A percentile compares a stretch with the other conserved stretches of the same genome.
Conservation (phyloP, 2,329 filamentous ascomycete genomes). For the Clarireedia monteithiana region DNA sequence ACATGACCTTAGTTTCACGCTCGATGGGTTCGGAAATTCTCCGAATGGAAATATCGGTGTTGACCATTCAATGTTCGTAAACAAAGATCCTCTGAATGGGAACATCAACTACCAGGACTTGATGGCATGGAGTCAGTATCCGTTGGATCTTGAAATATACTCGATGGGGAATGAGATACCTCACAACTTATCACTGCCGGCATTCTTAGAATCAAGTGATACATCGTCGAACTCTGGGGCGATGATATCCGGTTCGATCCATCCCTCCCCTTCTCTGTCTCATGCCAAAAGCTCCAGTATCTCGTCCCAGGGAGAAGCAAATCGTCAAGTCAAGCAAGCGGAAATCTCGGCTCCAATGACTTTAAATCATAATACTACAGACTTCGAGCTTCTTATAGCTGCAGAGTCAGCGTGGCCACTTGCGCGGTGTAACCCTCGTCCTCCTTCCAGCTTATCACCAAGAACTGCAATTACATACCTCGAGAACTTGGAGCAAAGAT, state of each 20-base stretch:
- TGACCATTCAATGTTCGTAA: constrained; percentile 5
- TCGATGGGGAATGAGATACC: constrained; percentile 2
- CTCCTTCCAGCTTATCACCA: constrained; percentile 38
- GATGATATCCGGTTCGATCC: constrained; percentile 2
- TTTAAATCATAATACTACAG: constrained; percentile 31
- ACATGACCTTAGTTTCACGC: constrained; percentile 1
- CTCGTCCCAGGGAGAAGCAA: constrained; percentile 2
- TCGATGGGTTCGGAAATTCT: constrained; percentile 4
- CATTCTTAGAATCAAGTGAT: constrained; percentile 1
- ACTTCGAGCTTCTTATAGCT: constrained; percentile 40
- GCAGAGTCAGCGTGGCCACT: constrained; percentile 45
- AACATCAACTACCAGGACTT: constrained; percentile 38
- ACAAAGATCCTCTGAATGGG: constrained; percentile 10
- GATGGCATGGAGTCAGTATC: constrained; percentile 37
- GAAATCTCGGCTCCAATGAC: neutral
- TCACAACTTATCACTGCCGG: neutral
- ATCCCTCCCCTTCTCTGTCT: constrained; percentile 9
- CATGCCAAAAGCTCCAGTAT: constrained; percentile 10
- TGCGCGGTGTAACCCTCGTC: constrained; percentile 41
- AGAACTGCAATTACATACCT: constrained; percentile 44
- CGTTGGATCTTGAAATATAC: constrained; percentile 35
- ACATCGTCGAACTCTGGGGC: constrained; percentile 1
- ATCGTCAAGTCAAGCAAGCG: neutral
- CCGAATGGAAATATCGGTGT: neutral
- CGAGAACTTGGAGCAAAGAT: constrained; percentile 42